phyloP scores from a whole-genome alignment of 2,329 filamentous ascomycete genomes.

The Scortechinia acanthostroma region DNA sequence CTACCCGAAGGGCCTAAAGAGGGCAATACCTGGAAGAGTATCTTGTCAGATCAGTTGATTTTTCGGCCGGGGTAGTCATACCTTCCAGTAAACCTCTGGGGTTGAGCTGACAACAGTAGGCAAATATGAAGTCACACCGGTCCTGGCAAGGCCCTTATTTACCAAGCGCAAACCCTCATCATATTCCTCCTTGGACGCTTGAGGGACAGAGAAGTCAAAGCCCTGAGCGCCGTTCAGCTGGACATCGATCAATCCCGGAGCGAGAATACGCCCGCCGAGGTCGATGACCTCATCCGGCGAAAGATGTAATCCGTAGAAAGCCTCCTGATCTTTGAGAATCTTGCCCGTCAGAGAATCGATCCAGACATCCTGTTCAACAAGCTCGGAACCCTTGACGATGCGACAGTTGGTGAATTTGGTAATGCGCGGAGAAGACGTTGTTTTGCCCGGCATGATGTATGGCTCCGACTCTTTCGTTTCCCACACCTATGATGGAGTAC shows the following conservation, averaged over 20 bases:
- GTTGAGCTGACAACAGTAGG: slow-evolving; percentile 79
- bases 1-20: slow-evolving; percentile 68
- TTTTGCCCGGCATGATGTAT: slow-evolving; percentile 6
- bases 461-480: too few species aligned
- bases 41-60: not conserved
- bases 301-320: slow-evolving; percentile 61
- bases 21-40: slow-evolving; percentile 66
- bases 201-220: slow-evolving; percentile 80
- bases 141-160: slow-evolving; percentile 66
- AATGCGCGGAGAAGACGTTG: slow-evolving; percentile 41
- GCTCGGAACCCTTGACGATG: slow-evolving; percentile 57
- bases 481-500: too few species aligned
- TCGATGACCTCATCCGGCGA: slow-evolving; percentile 72
- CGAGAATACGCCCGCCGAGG: slow-evolving; percentile 74
- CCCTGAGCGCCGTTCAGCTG: slow-evolving; percentile 90
- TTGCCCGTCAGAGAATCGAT: slow-evolving; percentile 75
- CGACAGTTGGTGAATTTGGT: slow-evolving; percentile 88
- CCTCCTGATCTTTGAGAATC: slow-evolving; percentile 65
- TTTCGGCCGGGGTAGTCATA: too few species aligned
- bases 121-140: slow-evolving; percentile 80
- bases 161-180: slow-evolving; percentile 65
- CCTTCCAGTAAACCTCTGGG: slow-evolving; percentile 75
- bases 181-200: slow-evolving; percentile 64
- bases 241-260: slow-evolving; percentile 81
- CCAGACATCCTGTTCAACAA: slow-evolving; percentile 80